phyloP scores from a whole-genome alignment of 768 basidiomycete species.

The Hypholoma sublateritium region DNA sequence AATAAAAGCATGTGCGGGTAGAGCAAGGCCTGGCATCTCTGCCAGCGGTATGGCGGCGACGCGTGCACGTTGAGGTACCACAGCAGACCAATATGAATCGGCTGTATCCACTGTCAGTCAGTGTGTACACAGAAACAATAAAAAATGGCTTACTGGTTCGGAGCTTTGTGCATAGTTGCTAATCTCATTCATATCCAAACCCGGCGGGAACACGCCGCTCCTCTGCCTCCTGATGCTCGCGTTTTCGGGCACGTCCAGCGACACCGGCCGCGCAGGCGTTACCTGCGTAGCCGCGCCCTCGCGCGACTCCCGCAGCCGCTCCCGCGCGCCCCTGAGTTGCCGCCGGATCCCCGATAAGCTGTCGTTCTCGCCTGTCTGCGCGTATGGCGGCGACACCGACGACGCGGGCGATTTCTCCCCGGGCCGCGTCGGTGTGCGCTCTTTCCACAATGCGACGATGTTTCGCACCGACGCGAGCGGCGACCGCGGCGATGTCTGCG shows the following conservation, averaged over 20 bases:
- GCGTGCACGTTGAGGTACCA: slow-evolving; percentile 96
- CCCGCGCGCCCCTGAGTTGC: slow-evolving; percentile 39
- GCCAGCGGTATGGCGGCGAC: slow-evolving; percentile 73
- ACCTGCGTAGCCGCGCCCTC: slow-evolving; percentile 19
- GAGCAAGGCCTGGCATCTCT: slow-evolving; percentile 77
- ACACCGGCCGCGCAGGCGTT: slow-evolving; percentile 23
- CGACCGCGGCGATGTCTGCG: slow-evolving; percentile 66
- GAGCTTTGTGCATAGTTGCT: slow-evolving; percentile 48
- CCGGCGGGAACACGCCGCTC: slow-evolving; percentile 37
- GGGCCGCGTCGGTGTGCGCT: slow-evolving; percentile 44
- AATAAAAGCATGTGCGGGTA: slow-evolving; percentile 85
- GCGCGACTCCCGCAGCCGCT: slow-evolving; percentile 32
- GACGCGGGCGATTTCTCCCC: slow-evolving; percentile 12
- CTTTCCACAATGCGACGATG: slow-evolving; percentile 80
- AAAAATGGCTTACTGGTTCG: slow-evolving; percentile 40
- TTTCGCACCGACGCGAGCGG: slow-evolving; percentile 76
- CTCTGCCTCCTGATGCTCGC: slow-evolving; percentile 30
- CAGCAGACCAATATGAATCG: slow-evolving; percentile 78
- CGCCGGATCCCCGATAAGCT: slow-evolving; percentile 54
- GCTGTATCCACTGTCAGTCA: slow-evolving; percentile 44
- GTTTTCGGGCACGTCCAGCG: slow-evolving; percentile 21
- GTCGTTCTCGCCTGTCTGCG: slow-evolving; percentile 33
- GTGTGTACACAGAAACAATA: background rate
- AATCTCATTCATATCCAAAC: slow-evolving; percentile 45
- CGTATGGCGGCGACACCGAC: slow-evolving; percentile 32